phyloP scores from a whole-genome alignment of 2,329 filamentous ascomycete species.

The Fusarium avenaceum region DNA sequence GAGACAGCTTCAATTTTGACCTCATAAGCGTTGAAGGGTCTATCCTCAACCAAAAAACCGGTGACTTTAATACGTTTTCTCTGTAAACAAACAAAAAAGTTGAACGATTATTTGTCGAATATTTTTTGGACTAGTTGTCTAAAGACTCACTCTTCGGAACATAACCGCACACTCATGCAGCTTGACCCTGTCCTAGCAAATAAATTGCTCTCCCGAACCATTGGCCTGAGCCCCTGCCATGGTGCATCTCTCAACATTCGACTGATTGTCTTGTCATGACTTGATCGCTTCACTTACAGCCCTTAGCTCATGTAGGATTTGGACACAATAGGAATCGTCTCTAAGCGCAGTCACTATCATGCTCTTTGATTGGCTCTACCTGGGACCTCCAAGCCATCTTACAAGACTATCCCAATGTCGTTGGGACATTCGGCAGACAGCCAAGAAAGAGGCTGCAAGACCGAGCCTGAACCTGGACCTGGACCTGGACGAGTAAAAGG shows the following conservation, averaged over 20 bases:
- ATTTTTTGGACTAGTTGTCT: background rate
- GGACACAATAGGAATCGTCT: constrained; percentile 22
- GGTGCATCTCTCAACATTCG: constrained; percentile 34
- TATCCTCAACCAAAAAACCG: background rate
- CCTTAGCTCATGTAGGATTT: constrained; percentile 34
- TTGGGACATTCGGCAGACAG: constrained; percentile 21
- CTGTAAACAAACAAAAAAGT: background rate
- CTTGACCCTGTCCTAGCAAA: constrained; percentile 15
- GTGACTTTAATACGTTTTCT: background rate
- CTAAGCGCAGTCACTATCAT: constrained; percentile 29
- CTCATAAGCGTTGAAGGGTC: background rate
- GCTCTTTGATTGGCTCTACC: constrained; percentile 35
- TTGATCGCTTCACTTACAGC: constrained; percentile 11
- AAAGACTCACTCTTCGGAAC: constrained; percentile 4
- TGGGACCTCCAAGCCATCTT: constrained; percentile 22
- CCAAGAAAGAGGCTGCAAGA: constrained; percentile 9
- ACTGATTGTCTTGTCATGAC: constrained; percentile 8
- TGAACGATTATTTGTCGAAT: constrained; percentile 1
- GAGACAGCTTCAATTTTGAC: constrained; percentile 13
- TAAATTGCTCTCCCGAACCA: constrained; percentile 36
- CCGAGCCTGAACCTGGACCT: background rate
- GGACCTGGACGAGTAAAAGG: constrained; percentile 31
- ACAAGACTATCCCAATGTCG: constrained; percentile 25
- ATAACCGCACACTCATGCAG: constrained; percentile 27
- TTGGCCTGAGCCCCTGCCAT: constrained; percentile 46